Percentiles rank a stretch among this genome's conserved stretches.
Evolutionary conservation across 352 stramenopile species (phyloP).

Genomic region (Phytophthora hybrid): DNA sequence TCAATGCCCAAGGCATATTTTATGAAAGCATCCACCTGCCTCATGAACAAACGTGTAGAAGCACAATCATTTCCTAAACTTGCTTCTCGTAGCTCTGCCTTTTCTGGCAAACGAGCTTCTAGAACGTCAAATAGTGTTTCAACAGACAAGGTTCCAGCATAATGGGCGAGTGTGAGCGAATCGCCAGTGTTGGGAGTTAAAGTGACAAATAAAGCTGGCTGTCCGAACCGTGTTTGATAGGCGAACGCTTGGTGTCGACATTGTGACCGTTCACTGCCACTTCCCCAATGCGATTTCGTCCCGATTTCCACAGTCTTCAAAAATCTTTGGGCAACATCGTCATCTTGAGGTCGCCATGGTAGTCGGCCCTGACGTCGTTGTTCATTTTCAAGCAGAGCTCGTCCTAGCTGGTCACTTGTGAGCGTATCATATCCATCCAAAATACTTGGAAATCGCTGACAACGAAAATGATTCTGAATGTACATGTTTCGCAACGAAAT

Average conservation of each 20-base stretch:
- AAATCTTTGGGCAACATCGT: neutral
- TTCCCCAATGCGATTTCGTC: slow-evolving; percentile 2
- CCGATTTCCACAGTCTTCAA: slow-evolving; percentile 13
- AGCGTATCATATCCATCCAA: slow-evolving; percentile 11
- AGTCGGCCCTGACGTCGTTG: too few species aligned
- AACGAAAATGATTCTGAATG: slow-evolving; percentile 2
- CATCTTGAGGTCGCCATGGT: neutral
- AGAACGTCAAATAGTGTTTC: slow-evolving; percentile 4
- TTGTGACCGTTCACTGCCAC: slow-evolving; percentile 2
- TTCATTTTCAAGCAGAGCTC: too few species aligned
- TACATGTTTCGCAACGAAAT: slow-evolving; percentile 24
- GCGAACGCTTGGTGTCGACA: slow-evolving; percentile 11
- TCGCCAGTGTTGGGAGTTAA: slow-evolving; percentile 7
- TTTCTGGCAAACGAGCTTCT: neutral
- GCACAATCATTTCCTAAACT: too few species aligned
- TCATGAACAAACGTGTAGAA: slow-evolving; percentile 5
- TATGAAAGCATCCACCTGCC: slow-evolving; percentile 6
- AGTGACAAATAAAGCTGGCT: slow-evolving; percentile 14
- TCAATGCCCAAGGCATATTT: slow-evolving; percentile 3
- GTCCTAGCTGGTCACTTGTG: too few species aligned
- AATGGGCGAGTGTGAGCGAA: neutral
- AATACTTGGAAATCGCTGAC: slow-evolving; percentile 3
- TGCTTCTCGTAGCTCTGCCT: neutral
- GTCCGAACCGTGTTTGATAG: slow-evolving; percentile 12
- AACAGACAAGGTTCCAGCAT: neutral